These are phyloP conservation scores for Teunomyces pallodes DNA, from an alignment of 805 yeast species.

Conservation along the genomic window DNA sequence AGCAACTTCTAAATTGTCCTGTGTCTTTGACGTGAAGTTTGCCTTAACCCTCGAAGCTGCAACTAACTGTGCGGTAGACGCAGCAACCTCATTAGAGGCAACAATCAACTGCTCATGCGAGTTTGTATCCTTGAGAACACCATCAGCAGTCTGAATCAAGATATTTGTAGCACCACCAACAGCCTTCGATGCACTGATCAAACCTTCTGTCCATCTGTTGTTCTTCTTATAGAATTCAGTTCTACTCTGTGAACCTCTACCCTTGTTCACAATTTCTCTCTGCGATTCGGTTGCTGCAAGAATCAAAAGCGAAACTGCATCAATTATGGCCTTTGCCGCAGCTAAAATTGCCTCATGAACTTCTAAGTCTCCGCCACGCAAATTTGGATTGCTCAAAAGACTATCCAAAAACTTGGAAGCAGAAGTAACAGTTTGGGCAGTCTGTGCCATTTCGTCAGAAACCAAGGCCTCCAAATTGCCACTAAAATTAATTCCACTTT, in stretches of 20 bases:
- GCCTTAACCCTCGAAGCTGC: constrained; percentile 90
- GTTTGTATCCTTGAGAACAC: constrained; percentile 61
- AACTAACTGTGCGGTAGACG: constrained; percentile 88
- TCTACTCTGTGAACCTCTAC: constrained; percentile 61
- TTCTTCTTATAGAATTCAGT: constrained; percentile 82
- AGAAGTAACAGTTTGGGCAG: constrained; percentile 64
- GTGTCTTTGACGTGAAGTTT: constrained; percentile 69
- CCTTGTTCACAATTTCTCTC: constrained; percentile 71
- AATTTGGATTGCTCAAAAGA: constrained; percentile 51
- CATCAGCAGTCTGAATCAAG: constrained; percentile 85
- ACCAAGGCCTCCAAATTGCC: constrained; percentile 70
- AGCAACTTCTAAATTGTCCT: constrained; percentile 67
- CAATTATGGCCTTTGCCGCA: constrained; percentile 78
- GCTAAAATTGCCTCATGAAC: constrained; percentile 74
- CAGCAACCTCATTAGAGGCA: constrained; percentile 88
- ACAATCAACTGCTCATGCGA: constrained; percentile 82
- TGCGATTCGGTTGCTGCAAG: constrained; percentile 79
- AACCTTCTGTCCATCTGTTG: constrained; percentile 91
- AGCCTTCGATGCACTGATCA: constrained; percentile 83
- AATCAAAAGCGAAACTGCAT: constrained; percentile 70
- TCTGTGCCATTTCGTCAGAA: constrained; percentile 67
- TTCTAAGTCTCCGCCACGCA: constrained; percentile 58
- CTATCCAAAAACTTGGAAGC: constrained; percentile 61
- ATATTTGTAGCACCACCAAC: constrained; percentile 81
- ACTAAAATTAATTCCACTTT: constrained; percentile 26